A percentile compares a stretch with the other conserved stretches of the same genome.
These are phyloP conservation scores for Suzukiozyma palmioleophila DNA, from an alignment of 1,139 yeast genomes.

Conservation along the genomic window DNA sequence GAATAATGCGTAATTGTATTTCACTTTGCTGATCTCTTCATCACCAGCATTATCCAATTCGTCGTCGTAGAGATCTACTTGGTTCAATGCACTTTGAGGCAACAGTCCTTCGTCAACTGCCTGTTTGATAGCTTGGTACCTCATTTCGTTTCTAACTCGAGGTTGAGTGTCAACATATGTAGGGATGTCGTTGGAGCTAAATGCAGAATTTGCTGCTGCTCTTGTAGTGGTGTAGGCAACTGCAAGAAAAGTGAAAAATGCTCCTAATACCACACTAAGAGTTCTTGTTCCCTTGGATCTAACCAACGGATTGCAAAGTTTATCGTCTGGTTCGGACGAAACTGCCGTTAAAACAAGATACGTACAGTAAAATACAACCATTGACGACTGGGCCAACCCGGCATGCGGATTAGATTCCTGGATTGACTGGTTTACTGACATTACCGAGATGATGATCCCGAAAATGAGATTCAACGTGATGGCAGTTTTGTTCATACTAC, in stretches of 20 bases:
- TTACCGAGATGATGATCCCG: slow-evolving; percentile 55
- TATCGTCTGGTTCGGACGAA: slow-evolving; percentile 95
- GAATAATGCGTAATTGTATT: slow-evolving; percentile 84
- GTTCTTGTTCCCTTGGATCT: slow-evolving; percentile 90
- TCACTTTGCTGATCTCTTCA: slow-evolving; percentile 65
- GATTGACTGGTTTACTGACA: slow-evolving; percentile 77
- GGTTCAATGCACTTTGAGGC: slow-evolving; percentile 86
- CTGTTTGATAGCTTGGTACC: slow-evolving; percentile 83
- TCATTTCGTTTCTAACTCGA: slow-evolving; percentile 61
- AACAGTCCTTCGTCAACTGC: slow-evolving; percentile 94
- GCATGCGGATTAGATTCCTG: slow-evolving; percentile 94
- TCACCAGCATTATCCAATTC: slow-evolving; percentile 38
- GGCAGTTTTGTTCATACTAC: slow-evolving; percentile 88
- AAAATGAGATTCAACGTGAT: slow-evolving; percentile 72
- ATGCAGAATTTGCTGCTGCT: slow-evolving; percentile 82
- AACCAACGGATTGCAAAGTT: slow-evolving; percentile 82
- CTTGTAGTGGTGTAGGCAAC: slow-evolving; percentile 96
- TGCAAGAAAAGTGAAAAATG: slow-evolving; percentile 88
- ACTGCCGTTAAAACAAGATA: slow-evolving; percentile 91
- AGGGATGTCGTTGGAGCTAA: slow-evolving; percentile 23
- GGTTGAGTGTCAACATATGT: slow-evolving; percentile 48
- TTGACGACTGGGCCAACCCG: slow-evolving; percentile 93
- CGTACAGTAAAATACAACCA: slow-evolving; percentile 93
- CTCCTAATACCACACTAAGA: slow-evolving; percentile 83
- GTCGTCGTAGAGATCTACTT: slow-evolving; percentile 56